Evolutionary conservation across 139 green algal species (phyloP).

Genomic region (Chlamydomonas sphaeroides): DNA sequence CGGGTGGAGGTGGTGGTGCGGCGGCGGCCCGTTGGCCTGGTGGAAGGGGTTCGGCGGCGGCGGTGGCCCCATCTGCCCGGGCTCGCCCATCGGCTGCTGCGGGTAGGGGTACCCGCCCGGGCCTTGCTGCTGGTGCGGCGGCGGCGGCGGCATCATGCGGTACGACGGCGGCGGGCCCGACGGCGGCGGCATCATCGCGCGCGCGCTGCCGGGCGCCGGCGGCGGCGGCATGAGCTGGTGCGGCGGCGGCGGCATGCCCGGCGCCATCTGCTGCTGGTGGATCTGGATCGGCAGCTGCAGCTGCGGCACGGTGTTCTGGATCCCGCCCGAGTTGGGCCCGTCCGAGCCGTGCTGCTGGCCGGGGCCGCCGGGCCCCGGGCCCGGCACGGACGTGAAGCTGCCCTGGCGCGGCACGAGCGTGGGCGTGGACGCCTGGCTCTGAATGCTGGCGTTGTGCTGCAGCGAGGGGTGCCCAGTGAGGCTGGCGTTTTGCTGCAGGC

Average conservation of each 20-base stretch:
- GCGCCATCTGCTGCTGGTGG: neutral
- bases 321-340: neutral
- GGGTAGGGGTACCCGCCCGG: neutral
- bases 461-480: neutral
- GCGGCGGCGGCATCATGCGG: neutral
- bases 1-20: neutral
- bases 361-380: too few species aligned
- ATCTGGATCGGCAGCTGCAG: neutral
- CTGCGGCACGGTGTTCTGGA: neutral
- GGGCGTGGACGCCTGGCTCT: neutral
- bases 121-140: too few species aligned
- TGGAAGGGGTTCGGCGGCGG: neutral
- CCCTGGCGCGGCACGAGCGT: neutral
- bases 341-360: neutral
- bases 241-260: neutral
- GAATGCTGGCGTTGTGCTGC: neutral
- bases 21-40: neutral
- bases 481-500: neutral
- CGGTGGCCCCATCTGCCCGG: too few species aligned
- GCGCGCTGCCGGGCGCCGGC: too few species aligned
- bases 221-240: neutral
- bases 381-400: neutral
- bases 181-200: neutral
- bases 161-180: neutral
- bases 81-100: neutral